A percentile compares a stretch with the other conserved stretches of the same genome.
Conservation (phyloP, 2,329 filamentous ascomycete genomes). For the Xylaria sp. region DNA sequence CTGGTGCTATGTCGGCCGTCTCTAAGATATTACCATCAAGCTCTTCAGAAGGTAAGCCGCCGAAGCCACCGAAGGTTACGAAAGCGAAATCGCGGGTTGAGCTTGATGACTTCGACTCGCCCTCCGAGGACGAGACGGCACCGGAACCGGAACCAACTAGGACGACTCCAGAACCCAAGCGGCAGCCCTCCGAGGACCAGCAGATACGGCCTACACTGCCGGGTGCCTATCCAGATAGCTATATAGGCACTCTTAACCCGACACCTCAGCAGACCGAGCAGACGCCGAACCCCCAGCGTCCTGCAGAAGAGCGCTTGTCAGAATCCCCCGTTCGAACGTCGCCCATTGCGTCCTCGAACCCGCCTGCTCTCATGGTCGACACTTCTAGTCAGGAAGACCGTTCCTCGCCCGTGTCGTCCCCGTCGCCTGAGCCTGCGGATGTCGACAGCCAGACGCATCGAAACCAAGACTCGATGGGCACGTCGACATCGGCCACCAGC, state of each 20-base stretch:
- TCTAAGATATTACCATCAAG: slow-evolving; percentile 48
- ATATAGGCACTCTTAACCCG: slow-evolving; percentile 37
- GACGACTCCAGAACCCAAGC: slow-evolving; percentile 33
- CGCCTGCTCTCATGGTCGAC: slow-evolving; percentile 70
- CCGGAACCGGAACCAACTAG: slow-evolving; percentile 29
- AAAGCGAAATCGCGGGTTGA: slow-evolving; percentile 65
- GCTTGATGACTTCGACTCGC: slow-evolving; percentile 71
- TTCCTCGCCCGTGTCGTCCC: slow-evolving; percentile 64
- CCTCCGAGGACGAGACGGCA: slow-evolving; percentile 47
- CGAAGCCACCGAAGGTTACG: slow-evolving; percentile 59
- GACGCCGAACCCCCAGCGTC: slow-evolving; percentile 29
- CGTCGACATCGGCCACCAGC: slow-evolving; percentile 58
- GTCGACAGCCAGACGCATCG: slow-evolving; percentile 48
- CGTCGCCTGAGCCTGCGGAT: slow-evolving; percentile 63
- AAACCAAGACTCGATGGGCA: slow-evolving; percentile 52
- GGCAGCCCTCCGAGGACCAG: slow-evolving; percentile 29
- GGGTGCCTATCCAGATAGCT: slow-evolving; percentile 48
- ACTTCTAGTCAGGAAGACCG: slow-evolving; percentile 70
- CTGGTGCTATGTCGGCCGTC: slow-evolving; percentile 41
- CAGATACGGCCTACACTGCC: slow-evolving; percentile 40
- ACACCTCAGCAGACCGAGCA: slow-evolving; percentile 40
- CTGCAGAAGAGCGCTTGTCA: slow-evolving; percentile 53
- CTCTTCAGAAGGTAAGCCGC: slow-evolving; percentile 41
- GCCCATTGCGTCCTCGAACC: slow-evolving; percentile 55
- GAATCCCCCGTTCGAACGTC: slow-evolving; percentile 72